phyloP scores from a whole-genome alignment of 345 rosid species.

The Aquilaria sinensis region DNA sequence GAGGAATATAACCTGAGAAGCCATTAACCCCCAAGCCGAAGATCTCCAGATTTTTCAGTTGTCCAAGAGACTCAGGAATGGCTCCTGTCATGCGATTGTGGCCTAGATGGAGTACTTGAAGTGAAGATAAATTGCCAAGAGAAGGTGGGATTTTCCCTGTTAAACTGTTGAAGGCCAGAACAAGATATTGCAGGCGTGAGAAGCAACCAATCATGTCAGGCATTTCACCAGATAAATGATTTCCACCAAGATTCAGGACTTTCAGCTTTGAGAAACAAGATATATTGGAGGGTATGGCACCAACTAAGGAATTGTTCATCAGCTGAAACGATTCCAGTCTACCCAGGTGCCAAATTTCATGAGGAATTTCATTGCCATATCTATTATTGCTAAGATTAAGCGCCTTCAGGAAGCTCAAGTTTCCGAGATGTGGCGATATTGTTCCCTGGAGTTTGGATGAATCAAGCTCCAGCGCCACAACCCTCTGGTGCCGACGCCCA shows the following conservation, averaged over 20 bases:
- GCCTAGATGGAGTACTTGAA: accelerated
- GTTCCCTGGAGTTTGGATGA: not conserved
- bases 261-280: constrained; percentile 4
- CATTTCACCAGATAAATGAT: not conserved
- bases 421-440: not conserved
- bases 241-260: accelerated
- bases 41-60: not conserved
- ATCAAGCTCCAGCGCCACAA: not conserved
- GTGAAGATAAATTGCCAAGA: constrained; percentile 16
- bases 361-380: not conserved
- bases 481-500: not conserved
- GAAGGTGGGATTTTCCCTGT: constrained; percentile 9
- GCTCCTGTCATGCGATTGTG: not conserved
- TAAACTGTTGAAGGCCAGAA: accelerated
- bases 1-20: constrained; percentile 13
- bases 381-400: constrained; percentile 6
- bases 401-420: not conserved
- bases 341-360: not conserved
- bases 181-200: not conserved
- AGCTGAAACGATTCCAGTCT: not conserved
- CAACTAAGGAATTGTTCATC: accelerated
- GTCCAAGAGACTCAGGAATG: not conserved
- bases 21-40: accelerated
- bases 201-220: not conserved
- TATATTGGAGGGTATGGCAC: not conserved